Evolutionary conservation across 805 yeast genomes (phyloP).

Genomic region (Clavispora vitiphila): DNA sequence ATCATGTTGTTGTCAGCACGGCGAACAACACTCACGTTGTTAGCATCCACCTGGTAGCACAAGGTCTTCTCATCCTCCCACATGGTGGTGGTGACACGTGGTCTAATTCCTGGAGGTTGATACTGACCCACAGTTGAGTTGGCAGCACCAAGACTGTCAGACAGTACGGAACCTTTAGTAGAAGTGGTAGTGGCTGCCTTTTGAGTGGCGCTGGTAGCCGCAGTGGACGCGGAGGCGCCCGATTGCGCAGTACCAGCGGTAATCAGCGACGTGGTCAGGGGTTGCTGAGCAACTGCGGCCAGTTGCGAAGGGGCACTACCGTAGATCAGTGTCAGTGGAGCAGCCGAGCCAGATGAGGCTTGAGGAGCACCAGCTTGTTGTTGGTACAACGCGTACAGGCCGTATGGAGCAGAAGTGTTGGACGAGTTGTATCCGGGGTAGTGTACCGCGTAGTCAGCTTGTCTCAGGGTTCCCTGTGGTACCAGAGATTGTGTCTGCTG

Average conservation of each 20-base stretch:
- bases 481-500: conserved; percentile 3
- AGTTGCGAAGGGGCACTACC: conserved; percentile 6
- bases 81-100: conserved; percentile 76
- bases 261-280: conserved; percentile 8
- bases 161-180: conserved; percentile 11
- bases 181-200: conserved; percentile 8
- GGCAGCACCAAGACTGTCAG: conserved; percentile 12
- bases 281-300: conserved; percentile 6
- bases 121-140: conserved; percentile 38
- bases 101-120: conserved; percentile 47
- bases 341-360: conserved; percentile 7
- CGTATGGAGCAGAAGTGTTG: conserved; percentile 10
- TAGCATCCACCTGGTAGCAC: conserved; percentile 82
- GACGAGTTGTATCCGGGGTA: conserved; percentile 13
- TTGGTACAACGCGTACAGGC: conserved; percentile 15
- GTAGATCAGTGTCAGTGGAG: conserved; percentile 13
- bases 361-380: conserved; percentile 11
- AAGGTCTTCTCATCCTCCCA: conserved; percentile 88
- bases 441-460: conserved; percentile 12
- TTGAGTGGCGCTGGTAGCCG: conserved; percentile 14
- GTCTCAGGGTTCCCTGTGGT: conserved; percentile 7
- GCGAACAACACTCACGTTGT: conserved; percentile 74
- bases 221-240: conserved; percentile 11
- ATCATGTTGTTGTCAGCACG: conserved; percentile 83
- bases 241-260: conserved; percentile 23